phyloP scores from a whole-genome alignment of 768 basidiomycete species.

The Clavaria fumosa region DNA sequence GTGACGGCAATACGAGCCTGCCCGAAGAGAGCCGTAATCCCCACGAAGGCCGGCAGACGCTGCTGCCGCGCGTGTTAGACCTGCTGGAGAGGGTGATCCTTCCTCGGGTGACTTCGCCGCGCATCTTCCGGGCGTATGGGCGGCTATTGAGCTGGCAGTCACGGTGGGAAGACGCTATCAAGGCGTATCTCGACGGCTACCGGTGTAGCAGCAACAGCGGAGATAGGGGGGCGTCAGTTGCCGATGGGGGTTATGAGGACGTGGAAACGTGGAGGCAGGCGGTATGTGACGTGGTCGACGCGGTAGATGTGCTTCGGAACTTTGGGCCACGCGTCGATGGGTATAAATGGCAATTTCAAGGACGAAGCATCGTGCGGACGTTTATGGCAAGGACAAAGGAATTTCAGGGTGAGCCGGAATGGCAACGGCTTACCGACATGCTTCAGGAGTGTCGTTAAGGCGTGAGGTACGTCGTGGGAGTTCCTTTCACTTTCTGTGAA shows the following conservation, averaged over 20 bases:
- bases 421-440: conserved; percentile 48
- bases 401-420: conserved; percentile 85
- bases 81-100: conserved; percentile 71
- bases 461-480: no score
- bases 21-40: conserved; percentile 29
- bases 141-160: conserved; percentile 61
- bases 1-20: conserved; percentile 10
- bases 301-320: conserved; percentile 70
- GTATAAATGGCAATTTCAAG: conserved; percentile 73
- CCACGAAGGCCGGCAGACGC: conserved; percentile 52
- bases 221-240: conserved; percentile 44
- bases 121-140: conserved; percentile 74
- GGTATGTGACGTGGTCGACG: conserved; percentile 63
- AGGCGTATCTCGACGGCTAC: conserved; percentile 78
- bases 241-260: conserved; percentile 57
- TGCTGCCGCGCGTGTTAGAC: conserved; percentile 49
- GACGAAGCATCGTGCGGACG: conserved; percentile 70
- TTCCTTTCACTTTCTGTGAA: no score
- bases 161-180: conserved; percentile 62
- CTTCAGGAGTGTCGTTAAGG: conserved; percentile 46
- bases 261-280: conserved; percentile 58
- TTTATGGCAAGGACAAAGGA: conserved; percentile 80
- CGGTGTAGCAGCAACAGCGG: conserved; percentile 46
- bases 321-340: conserved; percentile 55
- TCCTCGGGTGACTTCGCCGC: conserved; percentile 61